Evolutionary conservation across 169 alveolate species (phyloP).

Genomic region (Cryptosporidium baileyi): DNA sequence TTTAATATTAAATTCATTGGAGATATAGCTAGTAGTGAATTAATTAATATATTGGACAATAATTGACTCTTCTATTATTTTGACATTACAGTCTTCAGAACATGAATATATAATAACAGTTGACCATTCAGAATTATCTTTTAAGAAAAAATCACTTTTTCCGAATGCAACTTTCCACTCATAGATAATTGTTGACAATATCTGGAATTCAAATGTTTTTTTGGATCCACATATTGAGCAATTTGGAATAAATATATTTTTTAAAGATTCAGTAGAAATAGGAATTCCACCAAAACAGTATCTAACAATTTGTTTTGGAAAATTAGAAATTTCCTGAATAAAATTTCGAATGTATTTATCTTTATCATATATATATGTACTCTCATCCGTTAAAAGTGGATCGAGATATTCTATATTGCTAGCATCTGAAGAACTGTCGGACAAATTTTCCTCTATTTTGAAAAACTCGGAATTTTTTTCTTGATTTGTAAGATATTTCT

Average conservation of each 20-base stretch:
- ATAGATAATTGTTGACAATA: conserved; percentile 29
- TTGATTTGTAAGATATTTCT: not conserved
- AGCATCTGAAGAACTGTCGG: conserved; percentile 11
- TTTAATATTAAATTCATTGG: too few species aligned
- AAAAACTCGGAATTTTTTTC: not conserved
- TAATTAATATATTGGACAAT: conserved; percentile 1
- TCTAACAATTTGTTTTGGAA: conserved; percentile 52
- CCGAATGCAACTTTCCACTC: conserved; percentile 30
- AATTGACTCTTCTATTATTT: not conserved
- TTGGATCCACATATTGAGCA: conserved; percentile 29
- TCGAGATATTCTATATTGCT: conserved; percentile 23
- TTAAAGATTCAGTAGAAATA: not conserved
- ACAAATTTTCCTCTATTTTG: not conserved
- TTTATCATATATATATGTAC: conserved; percentile 12
- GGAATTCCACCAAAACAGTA: conserved; percentile 63
- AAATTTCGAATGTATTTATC: conserved; percentile 21
- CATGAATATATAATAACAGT: conserved; percentile 41
- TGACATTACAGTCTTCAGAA: conserved; percentile 17
- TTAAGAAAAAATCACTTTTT: not conserved
- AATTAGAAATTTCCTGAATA: conserved; percentile 4
- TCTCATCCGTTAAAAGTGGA: conserved; percentile 10
- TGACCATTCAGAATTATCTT: conserved; percentile 34
- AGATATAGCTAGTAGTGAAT: too few species aligned
- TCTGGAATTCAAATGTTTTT: conserved; percentile 31
- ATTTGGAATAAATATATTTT: not conserved